These are phyloP conservation scores for Takashimella tepidaria DNA, from an alignment of 1,284 basidiomycete species.

Conservation along the genomic window DNA sequence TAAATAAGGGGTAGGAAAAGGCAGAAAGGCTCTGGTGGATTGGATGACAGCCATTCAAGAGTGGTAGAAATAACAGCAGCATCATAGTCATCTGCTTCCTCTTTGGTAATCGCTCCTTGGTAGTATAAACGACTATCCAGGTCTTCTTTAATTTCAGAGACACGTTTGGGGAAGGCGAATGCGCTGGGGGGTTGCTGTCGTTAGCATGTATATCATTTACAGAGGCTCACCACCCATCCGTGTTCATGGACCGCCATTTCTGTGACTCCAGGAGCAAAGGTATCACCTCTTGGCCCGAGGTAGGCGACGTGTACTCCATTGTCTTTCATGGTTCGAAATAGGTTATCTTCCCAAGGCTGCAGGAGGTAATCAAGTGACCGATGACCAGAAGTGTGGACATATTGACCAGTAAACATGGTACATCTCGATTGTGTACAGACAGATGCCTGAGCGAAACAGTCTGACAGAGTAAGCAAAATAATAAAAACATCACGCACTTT, in stretches of 20 bases:
- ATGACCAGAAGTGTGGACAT: constrained; percentile 10
- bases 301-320: constrained; percentile 4
- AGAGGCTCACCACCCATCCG: background rate
- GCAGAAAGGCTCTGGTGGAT: constrained; percentile 9
- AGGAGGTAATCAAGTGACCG: constrained; percentile 10
- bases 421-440: constrained; percentile 13
- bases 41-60: constrained; percentile 4
- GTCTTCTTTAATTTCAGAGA: too few relatives aligned
- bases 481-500: too few relatives aligned
- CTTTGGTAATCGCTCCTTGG: background rate
- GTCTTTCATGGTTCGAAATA: constrained; percentile 7
- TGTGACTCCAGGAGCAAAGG: constrained; percentile 6
- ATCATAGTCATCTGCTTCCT: constrained; percentile 3
- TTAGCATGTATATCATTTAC: too few relatives aligned
- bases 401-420: constrained; percentile 13
- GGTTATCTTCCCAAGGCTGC: constrained; percentile 9
- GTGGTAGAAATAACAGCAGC: constrained; percentile 1
- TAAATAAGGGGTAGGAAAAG: constrained; percentile 9
- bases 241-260: constrained; percentile 3
- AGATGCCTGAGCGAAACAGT: constrained; percentile 12
- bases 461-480: too few relatives aligned
- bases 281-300: constrained; percentile 5
- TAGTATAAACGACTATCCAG: background rate
- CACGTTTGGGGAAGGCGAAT: too few relatives aligned
- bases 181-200: too few relatives aligned